These are phyloP conservation scores for Triticum monococcum DNA, from an alignment of 176 grass and related monocot species.

Conservation along the genomic window DNA sequence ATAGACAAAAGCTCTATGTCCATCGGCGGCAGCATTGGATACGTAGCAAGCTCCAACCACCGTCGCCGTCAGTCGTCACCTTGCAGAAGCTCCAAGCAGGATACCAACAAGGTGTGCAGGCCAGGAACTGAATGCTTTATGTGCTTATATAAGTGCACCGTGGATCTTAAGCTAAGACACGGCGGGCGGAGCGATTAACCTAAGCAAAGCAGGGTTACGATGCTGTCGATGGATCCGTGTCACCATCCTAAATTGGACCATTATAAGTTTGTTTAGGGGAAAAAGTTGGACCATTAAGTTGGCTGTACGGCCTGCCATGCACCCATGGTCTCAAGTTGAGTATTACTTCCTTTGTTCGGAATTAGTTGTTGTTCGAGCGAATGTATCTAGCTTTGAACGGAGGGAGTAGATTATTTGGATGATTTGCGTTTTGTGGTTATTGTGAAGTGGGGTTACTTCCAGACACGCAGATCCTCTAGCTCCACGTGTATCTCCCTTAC, in stretches of 20 bases:
- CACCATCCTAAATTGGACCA: background rate
- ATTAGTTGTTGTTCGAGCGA: no score
- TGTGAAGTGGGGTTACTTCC: background rate
- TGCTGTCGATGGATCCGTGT: background rate
- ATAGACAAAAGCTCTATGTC: background rate
- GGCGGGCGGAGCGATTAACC: background rate
- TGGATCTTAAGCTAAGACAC: background rate
- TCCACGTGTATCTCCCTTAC: background rate
- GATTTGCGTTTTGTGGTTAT: background rate
- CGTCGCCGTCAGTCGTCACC: background rate
- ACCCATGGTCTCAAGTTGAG: no score
- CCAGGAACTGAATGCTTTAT: background rate
- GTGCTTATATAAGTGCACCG: background rate
- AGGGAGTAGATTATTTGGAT: background rate
- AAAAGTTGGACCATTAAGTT: background rate
- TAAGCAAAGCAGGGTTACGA: background rate
- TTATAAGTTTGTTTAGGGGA: no score
- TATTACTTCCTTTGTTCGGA: no score
- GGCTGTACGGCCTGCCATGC: background rate
- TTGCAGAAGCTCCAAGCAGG: slow-evolving; percentile 4
- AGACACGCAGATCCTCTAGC: background rate
- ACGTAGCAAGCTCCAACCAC: background rate
- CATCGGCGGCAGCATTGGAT: background rate
- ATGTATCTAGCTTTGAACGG: no score
- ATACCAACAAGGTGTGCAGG: slow-evolving; percentile 14